Evolutionary conservation across 2,329 filamentous ascomycete genomes (phyloP).

Genomic region (Aspergillus sp.): DNA sequence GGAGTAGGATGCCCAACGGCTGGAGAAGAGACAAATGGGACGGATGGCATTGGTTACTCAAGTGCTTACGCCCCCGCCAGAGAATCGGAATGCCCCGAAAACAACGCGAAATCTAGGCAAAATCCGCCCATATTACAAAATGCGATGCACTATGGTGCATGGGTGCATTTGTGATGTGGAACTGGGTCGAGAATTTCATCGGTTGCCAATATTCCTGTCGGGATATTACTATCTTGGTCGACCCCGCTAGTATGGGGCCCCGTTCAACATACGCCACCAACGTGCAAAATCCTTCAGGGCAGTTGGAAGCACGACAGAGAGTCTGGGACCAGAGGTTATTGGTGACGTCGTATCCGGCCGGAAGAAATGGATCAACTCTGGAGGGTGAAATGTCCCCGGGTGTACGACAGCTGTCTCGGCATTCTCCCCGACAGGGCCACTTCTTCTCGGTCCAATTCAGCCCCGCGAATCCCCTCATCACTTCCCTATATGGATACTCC

Average conservation of each 20-base stretch:
- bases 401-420: slow-evolving; percentile 1
- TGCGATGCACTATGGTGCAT: background rate
- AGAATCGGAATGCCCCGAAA: no score
- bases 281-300: background rate
- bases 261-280: background rate
- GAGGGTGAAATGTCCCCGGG: background rate
- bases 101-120: no score
- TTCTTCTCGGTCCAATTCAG: slow-evolving; percentile 9
- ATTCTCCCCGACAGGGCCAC: slow-evolving; percentile 9
- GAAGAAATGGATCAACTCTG: background rate
- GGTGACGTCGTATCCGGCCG: background rate
- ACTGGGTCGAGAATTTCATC: background rate
- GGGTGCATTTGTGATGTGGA: background rate
- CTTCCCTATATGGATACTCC: slow-evolving; percentile 3
- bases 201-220: background rate
- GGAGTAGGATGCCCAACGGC: no score
- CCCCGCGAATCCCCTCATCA: slow-evolving; percentile 14
- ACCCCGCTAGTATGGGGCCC: background rate
- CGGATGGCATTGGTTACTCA: no score
- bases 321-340: background rate
- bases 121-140: no score
- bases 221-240: slow-evolving; percentile 2
- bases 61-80: no score
- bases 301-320: background rate
- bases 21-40: no score